Conservation (phyloP, 768 basidiomycete genomes). For the Botryobasidium botryosum region DNA sequence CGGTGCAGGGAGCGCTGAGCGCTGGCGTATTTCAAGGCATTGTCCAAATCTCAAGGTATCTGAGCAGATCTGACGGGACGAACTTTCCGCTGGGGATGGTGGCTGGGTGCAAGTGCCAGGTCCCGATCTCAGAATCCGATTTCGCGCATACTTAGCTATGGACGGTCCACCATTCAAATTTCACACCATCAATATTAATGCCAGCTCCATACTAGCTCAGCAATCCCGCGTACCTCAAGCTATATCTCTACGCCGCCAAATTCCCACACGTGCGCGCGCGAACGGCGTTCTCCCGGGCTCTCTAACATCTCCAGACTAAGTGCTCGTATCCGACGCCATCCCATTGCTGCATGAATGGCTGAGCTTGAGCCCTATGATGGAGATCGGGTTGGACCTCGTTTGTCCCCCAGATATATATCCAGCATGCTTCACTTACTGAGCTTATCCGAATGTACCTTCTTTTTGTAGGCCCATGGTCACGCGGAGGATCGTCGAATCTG, state of each 20-base stretch:
- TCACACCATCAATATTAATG: too few species aligned
- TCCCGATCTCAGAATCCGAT: too few species aligned
- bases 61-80: too few species aligned
- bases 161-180: too few species aligned
- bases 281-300: slow-evolving; percentile 68
- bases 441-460: slow-evolving; percentile 1
- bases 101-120: too few species aligned
- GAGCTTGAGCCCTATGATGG: slow-evolving; percentile 70
- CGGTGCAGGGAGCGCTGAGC: too few species aligned
- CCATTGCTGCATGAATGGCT: slow-evolving; percentile 79
- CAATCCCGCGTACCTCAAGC: slow-evolving; percentile 49
- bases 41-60: too few species aligned
- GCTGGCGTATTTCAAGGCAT: too few species aligned
- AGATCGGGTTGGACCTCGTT: slow-evolving; percentile 64
- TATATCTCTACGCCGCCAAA: slow-evolving; percentile 65
- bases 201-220: slow-evolving; percentile 42
- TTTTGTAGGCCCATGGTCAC: slow-evolving; percentile 37
- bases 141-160: too few species aligned
- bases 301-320: slow-evolving; percentile 21
- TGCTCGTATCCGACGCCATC: slow-evolving; percentile 34
- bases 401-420: too few species aligned
- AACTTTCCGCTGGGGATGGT: too few species aligned
- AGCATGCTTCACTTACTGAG: background rate
- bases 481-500: slow-evolving; percentile 36
- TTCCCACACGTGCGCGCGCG: slow-evolving; percentile 56